Conservation (phyloP, 2,329 filamentous ascomycete species). For the Colletotrichum phormii region DNA sequence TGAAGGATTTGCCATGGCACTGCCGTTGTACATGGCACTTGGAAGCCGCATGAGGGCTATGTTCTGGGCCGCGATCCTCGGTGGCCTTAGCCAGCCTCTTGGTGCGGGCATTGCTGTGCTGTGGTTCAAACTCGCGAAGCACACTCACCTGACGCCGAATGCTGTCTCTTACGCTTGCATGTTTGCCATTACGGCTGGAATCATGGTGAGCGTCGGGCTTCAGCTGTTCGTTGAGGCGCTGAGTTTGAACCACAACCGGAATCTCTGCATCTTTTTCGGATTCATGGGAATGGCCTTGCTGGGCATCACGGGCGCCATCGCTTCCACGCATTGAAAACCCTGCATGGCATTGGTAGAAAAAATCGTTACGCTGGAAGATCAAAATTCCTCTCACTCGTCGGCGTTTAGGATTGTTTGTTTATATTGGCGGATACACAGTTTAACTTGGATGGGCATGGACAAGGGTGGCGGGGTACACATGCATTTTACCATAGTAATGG, state of each 20-base stretch:
- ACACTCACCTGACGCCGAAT: conserved; percentile 61
- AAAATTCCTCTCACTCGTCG: background rate
- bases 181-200: conserved; percentile 90
- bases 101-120: conserved; percentile 86
- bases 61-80: conserved; percentile 83
- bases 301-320: conserved; percentile 79
- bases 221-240: conserved; percentile 90
- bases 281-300: conserved; percentile 90
- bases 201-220: conserved; percentile 94
- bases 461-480: background rate
- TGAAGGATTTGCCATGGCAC: conserved; percentile 93
- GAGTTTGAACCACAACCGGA: conserved; percentile 82
- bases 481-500: background rate
- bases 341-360: background rate
- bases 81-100: conserved; percentile 87
- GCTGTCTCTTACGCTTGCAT: conserved; percentile 79
- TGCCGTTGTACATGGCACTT: conserved; percentile 93
- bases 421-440: conserved; percentile 1
- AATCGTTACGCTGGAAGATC: background rate
- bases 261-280: conserved; percentile 82
- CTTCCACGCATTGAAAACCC: conserved; percentile 29
- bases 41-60: conserved; percentile 85
- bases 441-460: background rate
- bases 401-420: conserved; percentile 11
- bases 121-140: conserved; percentile 81